Percentiles rank a stretch among this genome's conserved stretches.
These are phyloP conservation scores for Candida tetrigidarum DNA, from an alignment of 1,139 yeast species.

Conservation along the genomic window DNA sequence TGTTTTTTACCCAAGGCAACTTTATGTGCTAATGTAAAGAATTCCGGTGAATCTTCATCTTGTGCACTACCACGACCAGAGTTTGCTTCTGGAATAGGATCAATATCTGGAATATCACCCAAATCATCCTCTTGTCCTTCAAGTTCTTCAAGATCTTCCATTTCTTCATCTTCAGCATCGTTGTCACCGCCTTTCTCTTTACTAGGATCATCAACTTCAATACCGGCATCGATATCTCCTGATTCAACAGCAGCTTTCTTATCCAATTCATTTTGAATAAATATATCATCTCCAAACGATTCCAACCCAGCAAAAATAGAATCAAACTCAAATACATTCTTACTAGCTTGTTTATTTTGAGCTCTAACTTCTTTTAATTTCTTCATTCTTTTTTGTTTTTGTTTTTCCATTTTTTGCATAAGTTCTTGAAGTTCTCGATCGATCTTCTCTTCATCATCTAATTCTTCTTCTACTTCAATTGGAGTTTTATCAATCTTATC, in stretches of 20 bases:
- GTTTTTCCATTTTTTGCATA: slow-evolving; percentile 70
- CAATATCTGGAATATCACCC: slow-evolving; percentile 37
- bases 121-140: slow-evolving; percentile 23
- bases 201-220: slow-evolving; percentile 1
- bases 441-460: slow-evolving; percentile 89
- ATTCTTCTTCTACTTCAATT: slow-evolving; percentile 67
- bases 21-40: slow-evolving; percentile 98
- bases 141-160: slow-evolving; percentile 9
- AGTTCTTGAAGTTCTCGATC: slow-evolving; percentile 76
- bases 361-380: slow-evolving; percentile 3
- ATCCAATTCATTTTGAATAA: slow-evolving; percentile 3
- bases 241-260: slow-evolving; percentile 1
- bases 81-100: background rate
- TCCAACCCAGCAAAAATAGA: slow-evolving; percentile 68
- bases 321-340: slow-evolving; percentile 73
- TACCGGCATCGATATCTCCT: slow-evolving; percentile 3
- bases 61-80: slow-evolving; percentile 50
- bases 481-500: slow-evolving; percentile 50
- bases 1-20: slow-evolving; percentile 89
- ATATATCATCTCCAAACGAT: slow-evolving; percentile 38
- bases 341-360: slow-evolving; percentile 60
- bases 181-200: background rate
- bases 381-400: slow-evolving; percentile 75
- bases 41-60: slow-evolving; percentile 30
- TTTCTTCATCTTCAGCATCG: slow-evolving; percentile 4